These are phyloP conservation scores for Psilocybe mexicana DNA, from an alignment of 1,284 basidiomycete genomes.

Conservation along the genomic window DNA sequence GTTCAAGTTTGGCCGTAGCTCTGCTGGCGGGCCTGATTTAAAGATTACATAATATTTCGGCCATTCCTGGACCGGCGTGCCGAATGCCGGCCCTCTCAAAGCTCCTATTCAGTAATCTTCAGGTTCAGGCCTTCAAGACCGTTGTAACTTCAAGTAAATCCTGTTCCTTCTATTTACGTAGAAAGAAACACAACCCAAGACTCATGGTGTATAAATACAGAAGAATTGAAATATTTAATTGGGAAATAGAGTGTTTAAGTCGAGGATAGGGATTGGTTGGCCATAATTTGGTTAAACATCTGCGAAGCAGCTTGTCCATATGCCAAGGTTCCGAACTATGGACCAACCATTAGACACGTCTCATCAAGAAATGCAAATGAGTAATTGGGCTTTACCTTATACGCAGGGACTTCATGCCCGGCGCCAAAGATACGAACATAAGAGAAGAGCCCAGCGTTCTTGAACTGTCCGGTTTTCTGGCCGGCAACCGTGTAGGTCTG, in stretches of 20 bases:
- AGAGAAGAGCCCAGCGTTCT: constrained; percentile 62
- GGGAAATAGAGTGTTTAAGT: constrained; percentile 10
- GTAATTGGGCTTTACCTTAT: constrained; percentile 30
- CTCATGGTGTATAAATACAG: no score
- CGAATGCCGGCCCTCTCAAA: no score
- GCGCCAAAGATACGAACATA: constrained; percentile 58
- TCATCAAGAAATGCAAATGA: not conserved
- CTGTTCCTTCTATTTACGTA: no score
- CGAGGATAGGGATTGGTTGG: constrained; percentile 28
- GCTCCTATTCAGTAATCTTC: no score
- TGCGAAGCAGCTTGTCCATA: constrained; percentile 39
- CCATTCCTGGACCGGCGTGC: no score
- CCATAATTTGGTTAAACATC: constrained; percentile 43
- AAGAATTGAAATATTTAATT: no score
- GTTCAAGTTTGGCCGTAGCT: no score
- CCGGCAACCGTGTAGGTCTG: constrained; percentile 52
- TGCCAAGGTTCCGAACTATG: constrained; percentile 29
- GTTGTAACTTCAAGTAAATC: no score
- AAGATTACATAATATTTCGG: no score
- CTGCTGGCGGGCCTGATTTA: no score
- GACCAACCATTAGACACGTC: not conserved
- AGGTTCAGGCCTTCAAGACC: no score
- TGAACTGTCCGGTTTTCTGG: constrained; percentile 50
- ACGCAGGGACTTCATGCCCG: constrained; percentile 54
- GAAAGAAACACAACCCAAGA: no score